These are phyloP conservation scores for Paecilomyces niveus DNA, from an alignment of 2,329 filamentous ascomycete species.

Conservation along the genomic window DNA sequence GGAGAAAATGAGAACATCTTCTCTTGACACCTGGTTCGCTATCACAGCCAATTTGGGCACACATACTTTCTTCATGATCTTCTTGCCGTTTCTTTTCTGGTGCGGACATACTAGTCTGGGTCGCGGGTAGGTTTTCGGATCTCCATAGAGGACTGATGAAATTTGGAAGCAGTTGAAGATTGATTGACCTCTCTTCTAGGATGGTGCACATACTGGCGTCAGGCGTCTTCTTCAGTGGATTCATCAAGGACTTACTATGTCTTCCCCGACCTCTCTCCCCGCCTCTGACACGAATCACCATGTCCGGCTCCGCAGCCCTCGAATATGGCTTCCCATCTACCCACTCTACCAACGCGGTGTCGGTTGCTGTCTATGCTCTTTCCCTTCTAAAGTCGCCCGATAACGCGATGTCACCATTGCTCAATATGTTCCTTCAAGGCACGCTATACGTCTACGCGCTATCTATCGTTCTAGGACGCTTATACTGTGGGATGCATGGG, in stretches of 20 bases:
- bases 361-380: constrained; percentile 79
- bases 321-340: constrained; percentile 98
- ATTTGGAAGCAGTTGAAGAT: background rate
- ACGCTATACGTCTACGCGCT: constrained; percentile 76
- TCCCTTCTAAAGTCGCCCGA: constrained; percentile 61
- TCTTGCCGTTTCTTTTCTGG: constrained; percentile 93
- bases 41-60: constrained; percentile 94
- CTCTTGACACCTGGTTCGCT: constrained; percentile 93
- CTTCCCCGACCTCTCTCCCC: constrained; percentile 87
- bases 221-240: constrained; percentile 82
- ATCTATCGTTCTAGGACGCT: constrained; percentile 81
- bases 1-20: constrained; percentile 67
- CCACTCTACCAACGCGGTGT: constrained; percentile 94
- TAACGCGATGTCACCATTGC: constrained; percentile 53
- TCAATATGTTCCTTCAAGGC: constrained; percentile 57
- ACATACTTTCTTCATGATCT: constrained; percentile 98
- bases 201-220: constrained; percentile 65
- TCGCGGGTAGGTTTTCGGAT: constrained; percentile 61
- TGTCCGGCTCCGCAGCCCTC: constrained; percentile 89
- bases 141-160: constrained; percentile 1
- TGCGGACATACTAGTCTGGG: constrained; percentile 80
- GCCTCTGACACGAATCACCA: constrained; percentile 87
- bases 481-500: constrained; percentile 99
- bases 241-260: constrained; percentile 89
- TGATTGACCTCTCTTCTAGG: constrained; percentile 17